Percentiles rank a stretch among this genome's conserved stretches.
phyloP scores from a whole-genome alignment of 2,329 filamentous ascomycete species.

The Aspergillus sp. region DNA sequence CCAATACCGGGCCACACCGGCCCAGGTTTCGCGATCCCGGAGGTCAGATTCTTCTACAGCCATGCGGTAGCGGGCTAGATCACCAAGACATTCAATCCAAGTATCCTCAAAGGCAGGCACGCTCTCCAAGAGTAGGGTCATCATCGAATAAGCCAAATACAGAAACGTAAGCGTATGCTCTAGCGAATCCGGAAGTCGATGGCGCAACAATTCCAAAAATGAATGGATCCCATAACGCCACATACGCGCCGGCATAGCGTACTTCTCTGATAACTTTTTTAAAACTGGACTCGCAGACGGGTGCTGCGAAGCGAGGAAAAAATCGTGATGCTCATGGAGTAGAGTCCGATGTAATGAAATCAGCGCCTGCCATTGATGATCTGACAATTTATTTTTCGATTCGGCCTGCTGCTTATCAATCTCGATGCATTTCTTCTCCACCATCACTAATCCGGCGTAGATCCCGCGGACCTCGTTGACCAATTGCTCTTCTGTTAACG shows the following conservation, averaged over 20 bases:
- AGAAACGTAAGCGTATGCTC: constrained; percentile 92
- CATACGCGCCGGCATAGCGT: constrained; percentile 87
- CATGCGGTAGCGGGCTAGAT: constrained; percentile 81
- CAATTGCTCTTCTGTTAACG: constrained; percentile 71
- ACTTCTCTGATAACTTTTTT: constrained; percentile 65
- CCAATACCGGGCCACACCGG: constrained; percentile 72
- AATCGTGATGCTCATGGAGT: constrained; percentile 76
- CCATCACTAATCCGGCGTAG: constrained; percentile 75
- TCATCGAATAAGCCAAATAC: constrained; percentile 82
- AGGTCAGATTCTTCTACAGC: constrained; percentile 80
- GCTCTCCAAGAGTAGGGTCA: constrained; percentile 78
- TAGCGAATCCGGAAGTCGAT: constrained; percentile 65
- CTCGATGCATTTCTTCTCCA: constrained; percentile 81
- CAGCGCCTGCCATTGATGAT: constrained; percentile 75
- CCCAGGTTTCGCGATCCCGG: constrained; percentile 72
- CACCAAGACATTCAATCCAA: constrained; percentile 89
- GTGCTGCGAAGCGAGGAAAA: constrained; percentile 81
- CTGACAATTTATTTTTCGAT: constrained; percentile 46
- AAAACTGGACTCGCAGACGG: constrained; percentile 66
- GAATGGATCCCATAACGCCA: constrained; percentile 90
- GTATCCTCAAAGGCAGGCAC: constrained; percentile 77
- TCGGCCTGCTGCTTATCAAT: constrained; percentile 60
- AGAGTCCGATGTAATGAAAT: constrained; percentile 76
- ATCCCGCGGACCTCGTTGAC: constrained; percentile 60
- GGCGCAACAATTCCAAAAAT: constrained; percentile 69